These are phyloP conservation scores for Nyssa sinensis DNA, from an alignment of 148 eudicot genomes.

Conservation along the genomic window DNA sequence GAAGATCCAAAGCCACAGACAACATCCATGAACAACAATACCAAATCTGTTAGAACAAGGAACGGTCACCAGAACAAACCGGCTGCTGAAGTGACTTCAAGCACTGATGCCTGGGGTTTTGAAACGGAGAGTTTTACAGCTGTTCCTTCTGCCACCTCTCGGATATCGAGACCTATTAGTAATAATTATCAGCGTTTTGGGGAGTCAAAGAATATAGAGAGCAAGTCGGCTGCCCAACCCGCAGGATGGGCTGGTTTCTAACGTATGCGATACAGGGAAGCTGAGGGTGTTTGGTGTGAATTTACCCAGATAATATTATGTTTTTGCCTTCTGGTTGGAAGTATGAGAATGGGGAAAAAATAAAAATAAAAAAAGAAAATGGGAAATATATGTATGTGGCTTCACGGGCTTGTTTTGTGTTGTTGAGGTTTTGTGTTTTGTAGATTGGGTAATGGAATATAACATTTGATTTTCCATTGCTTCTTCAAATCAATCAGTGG, in stretches of 20 bases:
- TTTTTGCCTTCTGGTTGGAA: not conserved
- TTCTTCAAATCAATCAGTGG: not conserved
- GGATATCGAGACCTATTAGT: constrained; percentile 36
- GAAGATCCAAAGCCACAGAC: constrained; percentile 43
- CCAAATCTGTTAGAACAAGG: constrained; percentile 79
- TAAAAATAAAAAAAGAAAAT: not conserved
- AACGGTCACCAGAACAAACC: constrained; percentile 55
- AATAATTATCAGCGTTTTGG: constrained; percentile 52
- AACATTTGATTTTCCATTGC: not conserved
- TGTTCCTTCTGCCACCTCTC: constrained; percentile 52
- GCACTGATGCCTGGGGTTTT: constrained; percentile 64
- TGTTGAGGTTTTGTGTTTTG: not conserved
- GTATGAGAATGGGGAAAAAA: not conserved
- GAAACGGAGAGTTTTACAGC: constrained; percentile 75
- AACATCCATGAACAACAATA: constrained; percentile 17
- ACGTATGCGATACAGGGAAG: constrained; percentile 13
- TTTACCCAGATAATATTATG: not conserved
- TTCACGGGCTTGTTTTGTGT: constrained; percentile 1
- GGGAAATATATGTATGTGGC: not conserved
- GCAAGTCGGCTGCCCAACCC: constrained; percentile 69
- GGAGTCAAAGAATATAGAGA: constrained; percentile 50
- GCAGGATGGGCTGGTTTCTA: constrained; percentile 99
- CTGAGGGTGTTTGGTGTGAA: not conserved
- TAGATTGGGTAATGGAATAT: not conserved
- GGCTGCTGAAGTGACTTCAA: constrained; percentile 30